phyloP scores from a whole-genome alignment of 805 yeast species.

The Barnettozyma sucrosica region DNA sequence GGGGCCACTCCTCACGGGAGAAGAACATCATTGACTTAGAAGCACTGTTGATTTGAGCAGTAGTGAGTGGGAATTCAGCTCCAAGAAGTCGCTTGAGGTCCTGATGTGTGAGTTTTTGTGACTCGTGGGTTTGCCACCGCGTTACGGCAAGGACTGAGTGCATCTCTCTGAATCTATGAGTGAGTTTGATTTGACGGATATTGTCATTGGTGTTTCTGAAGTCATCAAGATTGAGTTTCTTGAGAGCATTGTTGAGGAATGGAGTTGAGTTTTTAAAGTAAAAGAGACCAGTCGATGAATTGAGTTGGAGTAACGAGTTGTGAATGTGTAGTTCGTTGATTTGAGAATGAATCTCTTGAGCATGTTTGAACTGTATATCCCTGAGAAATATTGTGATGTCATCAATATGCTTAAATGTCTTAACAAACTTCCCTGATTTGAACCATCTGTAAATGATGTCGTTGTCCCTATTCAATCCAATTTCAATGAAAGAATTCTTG shows the following conservation, averaged over 20 bases:
- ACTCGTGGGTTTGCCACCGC: constrained; percentile 62
- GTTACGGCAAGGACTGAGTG: constrained; percentile 53
- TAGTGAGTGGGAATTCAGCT: background rate
- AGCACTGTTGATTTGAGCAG: background rate
- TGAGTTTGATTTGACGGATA: constrained; percentile 15
- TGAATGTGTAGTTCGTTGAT: constrained; percentile 28
- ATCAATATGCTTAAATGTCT: constrained; percentile 27
- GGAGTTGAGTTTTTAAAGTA: constrained; percentile 43
- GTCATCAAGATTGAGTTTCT: constrained; percentile 24
- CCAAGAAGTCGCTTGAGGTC: constrained; percentile 35
- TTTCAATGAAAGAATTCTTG: constrained; percentile 50
- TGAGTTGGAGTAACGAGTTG: constrained; percentile 26
- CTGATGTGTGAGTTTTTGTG: constrained; percentile 41
- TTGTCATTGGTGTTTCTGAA: constrained; percentile 21
- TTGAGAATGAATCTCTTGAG: constrained; percentile 30
- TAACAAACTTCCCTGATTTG: constrained; percentile 45
- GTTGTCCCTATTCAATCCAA: constrained; percentile 47
- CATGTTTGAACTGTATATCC: constrained; percentile 35
- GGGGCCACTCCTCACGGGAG: constrained; percentile 31
- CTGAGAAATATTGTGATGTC: constrained; percentile 34
- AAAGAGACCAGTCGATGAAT: constrained; percentile 31
- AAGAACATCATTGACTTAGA: constrained; percentile 28
- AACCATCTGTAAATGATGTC: constrained; percentile 57
- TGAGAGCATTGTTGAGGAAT: constrained; percentile 18
- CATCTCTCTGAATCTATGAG: constrained; percentile 35